Base-by-base conservation (phyloP, 352 stramenopile genomes). In the Thalassiosira sp. region DNA sequence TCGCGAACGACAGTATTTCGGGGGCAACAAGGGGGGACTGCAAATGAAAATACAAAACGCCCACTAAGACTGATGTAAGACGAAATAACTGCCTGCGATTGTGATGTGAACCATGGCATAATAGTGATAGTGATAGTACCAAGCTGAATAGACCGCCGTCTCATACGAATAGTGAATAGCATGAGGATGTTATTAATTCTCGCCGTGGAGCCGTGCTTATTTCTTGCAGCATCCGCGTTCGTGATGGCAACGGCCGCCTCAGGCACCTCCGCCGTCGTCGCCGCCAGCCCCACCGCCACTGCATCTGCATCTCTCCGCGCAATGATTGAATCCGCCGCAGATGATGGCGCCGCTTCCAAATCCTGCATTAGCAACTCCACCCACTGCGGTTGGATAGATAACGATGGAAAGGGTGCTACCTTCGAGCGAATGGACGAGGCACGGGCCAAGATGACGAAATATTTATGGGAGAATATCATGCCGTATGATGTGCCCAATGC, bases 401-500 rank as follows among this genome's bases (percentile, higher is more conserved):
- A 64, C 18, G 31, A 52, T 13, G 45, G 8, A 18, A 46, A 27
- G 20, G 33, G 27, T 43, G 28, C 46, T 11, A n/a, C n/a, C n/a
- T 69, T 53, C 53, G 37, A 56, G 60, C 66, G 43, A 0, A 27
- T 52, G 7, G 64, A 74, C 3, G 35, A 64, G 54, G 84, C 54
- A 60, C 76, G 22, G 27, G 68, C 57, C 1, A 61, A 28, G 40
- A 84, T 53, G 61, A 60, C 48, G 1, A 25, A 67, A 37, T 90
- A 82, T 65, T 46, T 91, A 10, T 61, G 35, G 61, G 31, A 79
- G 11, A 85, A 90, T 61, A 45, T 89, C 1, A 86, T 89, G 80
- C 10, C 57, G 1, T 90, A 89, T 63, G 86, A 91, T 72, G 31
- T 74, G 27, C 69, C 81, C 0, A 85, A 81, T 51, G 52, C 61